These are phyloP conservation scores for Thraustochytrium sp. DNA, from an alignment of 352 stramenopile species.

Conservation along the genomic window DNA sequence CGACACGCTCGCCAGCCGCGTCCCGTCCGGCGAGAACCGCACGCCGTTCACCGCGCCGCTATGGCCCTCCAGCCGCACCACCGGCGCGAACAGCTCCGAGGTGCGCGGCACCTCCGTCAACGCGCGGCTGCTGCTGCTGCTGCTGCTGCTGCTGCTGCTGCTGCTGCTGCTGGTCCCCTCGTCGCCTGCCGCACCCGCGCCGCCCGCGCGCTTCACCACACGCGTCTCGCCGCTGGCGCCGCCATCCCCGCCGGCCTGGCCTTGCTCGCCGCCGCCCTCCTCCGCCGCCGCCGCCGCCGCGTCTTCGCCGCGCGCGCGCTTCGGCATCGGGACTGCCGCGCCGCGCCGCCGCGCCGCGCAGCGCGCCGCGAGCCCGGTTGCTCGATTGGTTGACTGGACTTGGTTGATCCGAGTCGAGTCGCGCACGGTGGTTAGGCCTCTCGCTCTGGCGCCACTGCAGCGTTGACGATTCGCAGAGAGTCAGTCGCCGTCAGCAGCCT, in stretches of 20 bases:
- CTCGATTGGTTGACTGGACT: no score
- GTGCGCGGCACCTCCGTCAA: background rate
- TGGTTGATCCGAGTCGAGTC: no score
- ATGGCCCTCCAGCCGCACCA: constrained; percentile 82
- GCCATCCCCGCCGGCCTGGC: background rate
- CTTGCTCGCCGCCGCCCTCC: background rate
- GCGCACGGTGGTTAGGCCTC: no score
- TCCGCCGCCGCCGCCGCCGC: background rate
- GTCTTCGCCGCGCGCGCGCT: background rate
- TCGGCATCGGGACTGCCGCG: background rate
- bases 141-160: no score
- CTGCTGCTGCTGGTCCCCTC: no score
- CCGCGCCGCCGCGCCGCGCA: background rate
- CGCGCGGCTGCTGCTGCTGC: no score
- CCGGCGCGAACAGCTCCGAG: background rate
- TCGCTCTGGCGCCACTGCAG: no score
- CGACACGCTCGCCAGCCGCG: constrained; percentile 89
- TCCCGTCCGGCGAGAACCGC: constrained; percentile 84
- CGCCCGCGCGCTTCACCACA: background rate
- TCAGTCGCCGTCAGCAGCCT: no score
- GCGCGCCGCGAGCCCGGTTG: no score
- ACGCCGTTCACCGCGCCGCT: constrained; percentile 82
- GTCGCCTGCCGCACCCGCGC: background rate
- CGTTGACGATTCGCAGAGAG: no score
- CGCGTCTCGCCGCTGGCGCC: background rate